Evolutionary conservation across 306 rosid species (phyloP), one percentile per base, ranked within the genome.

Genomic region (Vigna hirtella): DNA sequence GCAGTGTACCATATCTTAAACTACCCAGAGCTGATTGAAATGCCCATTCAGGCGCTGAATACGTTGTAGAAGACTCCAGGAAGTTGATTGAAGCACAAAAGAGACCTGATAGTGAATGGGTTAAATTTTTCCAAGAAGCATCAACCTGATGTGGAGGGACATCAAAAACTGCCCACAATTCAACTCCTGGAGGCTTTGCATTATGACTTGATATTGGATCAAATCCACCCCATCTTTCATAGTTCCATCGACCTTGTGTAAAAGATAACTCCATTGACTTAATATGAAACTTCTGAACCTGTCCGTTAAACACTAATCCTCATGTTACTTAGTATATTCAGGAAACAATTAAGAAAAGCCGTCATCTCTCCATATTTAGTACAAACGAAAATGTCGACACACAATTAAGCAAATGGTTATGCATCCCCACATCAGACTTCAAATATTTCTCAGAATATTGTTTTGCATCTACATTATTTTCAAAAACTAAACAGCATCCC

Each of bases 201-300:
- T 93, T 91, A 84, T 69, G 84, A 86, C 98, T 93, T 76, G 98
- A 82, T 66, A 95, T 86, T 58, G 96, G 90, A 81, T 95, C 99
- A 79, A 86, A 90, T 56, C 97, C 99, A 74, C 98, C 99, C 99
- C 98, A 95, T 38, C 82, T 85, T 65, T 93, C 99, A 83, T 95
- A 91, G 82, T 88, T 91, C 99, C 99, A 93, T 51, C 96, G 90
- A 74, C 97, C 99, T 93, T 95, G 98, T 16, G 99, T 93, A 85
- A 95, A 95, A 78, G 99, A 95, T 61, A 95, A 86, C 61, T 95
- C 98, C 98, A 90, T 88, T 61, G 89, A 90, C 87, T 88, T 93
- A 69, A 95, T 68, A 49, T 84, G 90, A 79, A 81, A 93, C 85
- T 91, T 95, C 56, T 85, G 79, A 85, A 87, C 99, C 99, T 95